Evolutionary conservation across 805 yeast genomes (phyloP).

Genomic region (Clavispora phyllophila): DNA sequence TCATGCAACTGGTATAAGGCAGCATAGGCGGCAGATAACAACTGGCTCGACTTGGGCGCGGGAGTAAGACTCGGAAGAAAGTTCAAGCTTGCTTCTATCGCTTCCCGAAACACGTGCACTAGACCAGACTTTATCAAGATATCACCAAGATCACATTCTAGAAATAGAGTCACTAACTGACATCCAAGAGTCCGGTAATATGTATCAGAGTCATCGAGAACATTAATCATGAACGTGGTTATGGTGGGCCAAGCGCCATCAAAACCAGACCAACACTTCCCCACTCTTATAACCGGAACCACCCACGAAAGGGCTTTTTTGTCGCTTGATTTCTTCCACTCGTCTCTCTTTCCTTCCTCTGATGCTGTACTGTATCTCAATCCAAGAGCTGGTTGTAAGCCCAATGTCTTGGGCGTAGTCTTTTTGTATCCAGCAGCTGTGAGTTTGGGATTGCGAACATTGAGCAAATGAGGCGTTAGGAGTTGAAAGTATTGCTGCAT

Average conservation of each 20-base stretch:
- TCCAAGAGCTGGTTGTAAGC: slow-evolving; percentile 16
- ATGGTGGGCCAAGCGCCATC: slow-evolving; percentile 20
- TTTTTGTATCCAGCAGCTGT: slow-evolving; percentile 2
- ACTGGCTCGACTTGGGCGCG: slow-evolving; percentile 13
- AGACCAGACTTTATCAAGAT: slow-evolving; percentile 23
- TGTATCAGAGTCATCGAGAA: slow-evolving; percentile 31
- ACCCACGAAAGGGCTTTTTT: slow-evolving; percentile 25
- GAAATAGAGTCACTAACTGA: slow-evolving; percentile 13
- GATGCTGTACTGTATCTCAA: slow-evolving; percentile 4
- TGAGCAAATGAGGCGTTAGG: slow-evolving; percentile 3
- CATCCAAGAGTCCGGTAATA: slow-evolving; percentile 23
- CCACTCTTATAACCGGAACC: slow-evolving; percentile 17
- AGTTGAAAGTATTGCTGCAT: not conserved
- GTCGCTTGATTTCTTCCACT: slow-evolving; percentile 23
- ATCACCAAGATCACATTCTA: slow-evolving; percentile 6
- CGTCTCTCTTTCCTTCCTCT: slow-evolving; percentile 21
- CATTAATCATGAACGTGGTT: slow-evolving; percentile 29
- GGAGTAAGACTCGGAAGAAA: slow-evolving; percentile 26
- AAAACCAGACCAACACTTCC: slow-evolving; percentile 4
- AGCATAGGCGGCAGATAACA: slow-evolving; percentile 22
- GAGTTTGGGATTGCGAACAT: slow-evolving; percentile 1
- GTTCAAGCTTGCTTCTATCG: slow-evolving; percentile 19
- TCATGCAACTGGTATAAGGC: slow-evolving; percentile 11
- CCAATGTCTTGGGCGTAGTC: slow-evolving; percentile 1
- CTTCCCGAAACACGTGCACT: slow-evolving; percentile 21